Evolutionary conservation across 495 filamentous ascomycete species (phyloP).

Genomic region (Darksidea phi): DNA sequence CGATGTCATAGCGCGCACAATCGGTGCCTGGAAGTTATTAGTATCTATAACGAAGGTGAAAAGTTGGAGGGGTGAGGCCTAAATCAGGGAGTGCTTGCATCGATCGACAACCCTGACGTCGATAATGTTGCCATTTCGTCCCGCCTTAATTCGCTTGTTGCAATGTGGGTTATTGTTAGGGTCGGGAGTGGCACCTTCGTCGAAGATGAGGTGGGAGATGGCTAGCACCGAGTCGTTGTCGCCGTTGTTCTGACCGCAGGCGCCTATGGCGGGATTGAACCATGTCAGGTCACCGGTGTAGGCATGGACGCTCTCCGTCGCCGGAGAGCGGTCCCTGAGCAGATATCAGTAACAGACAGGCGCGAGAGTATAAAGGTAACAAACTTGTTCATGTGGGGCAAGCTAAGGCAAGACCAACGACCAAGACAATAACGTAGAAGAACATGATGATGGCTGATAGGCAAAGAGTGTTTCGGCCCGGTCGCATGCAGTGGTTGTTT

Average conservation of each 20-base stretch:
- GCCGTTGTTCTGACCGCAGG: conserved; percentile 62
- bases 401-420: conserved; percentile 55
- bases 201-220: conserved; percentile 65
- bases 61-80: too few relatives aligned
- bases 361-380: conserved; percentile 24
- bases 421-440: too few relatives aligned
- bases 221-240: conserved; percentile 60
- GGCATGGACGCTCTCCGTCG: conserved; percentile 51
- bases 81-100: conserved; percentile 51
- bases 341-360: conserved; percentile 36
- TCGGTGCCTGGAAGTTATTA: conserved; percentile 44
- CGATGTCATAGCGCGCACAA: conserved; percentile 64
- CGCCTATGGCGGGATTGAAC: conserved; percentile 66
- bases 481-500: conserved; percentile 46
- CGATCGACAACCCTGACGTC: conserved; percentile 74
- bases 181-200: conserved; percentile 54
- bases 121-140: conserved; percentile 47
- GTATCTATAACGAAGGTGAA: neutral
- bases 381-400: conserved; percentile 41
- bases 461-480: conserved; percentile 42
- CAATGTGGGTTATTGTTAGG: conserved; percentile 73
- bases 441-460: conserved; percentile 51
- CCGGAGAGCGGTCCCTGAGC: conserved; percentile 48
- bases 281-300: conserved; percentile 71
- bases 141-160: conserved; percentile 60